Percentiles rank a stretch among this genome's conserved stretches.
phyloP scores from a whole-genome alignment of 2,329 filamentous ascomycete species.

The Paecilomyces sp. region DNA sequence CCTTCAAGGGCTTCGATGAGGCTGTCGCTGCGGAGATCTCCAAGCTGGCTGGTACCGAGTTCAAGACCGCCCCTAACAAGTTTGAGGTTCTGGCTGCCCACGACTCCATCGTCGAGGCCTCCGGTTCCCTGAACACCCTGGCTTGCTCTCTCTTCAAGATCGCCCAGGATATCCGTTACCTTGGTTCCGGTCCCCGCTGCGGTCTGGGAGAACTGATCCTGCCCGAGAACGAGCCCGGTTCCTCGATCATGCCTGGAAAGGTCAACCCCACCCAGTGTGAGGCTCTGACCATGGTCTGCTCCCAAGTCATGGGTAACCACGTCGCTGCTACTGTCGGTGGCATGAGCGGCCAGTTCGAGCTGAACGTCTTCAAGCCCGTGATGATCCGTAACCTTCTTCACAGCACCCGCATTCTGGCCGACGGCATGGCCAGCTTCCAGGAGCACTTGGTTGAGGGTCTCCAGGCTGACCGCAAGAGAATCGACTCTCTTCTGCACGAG shows the following conservation, averaged over 20 bases:
- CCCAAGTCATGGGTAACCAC: slow-evolving; percentile 97
- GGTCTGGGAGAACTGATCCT: slow-evolving; percentile 88
- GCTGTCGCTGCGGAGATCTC: slow-evolving; percentile 83
- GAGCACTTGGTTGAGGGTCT: slow-evolving; percentile 84
- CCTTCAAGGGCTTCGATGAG: slow-evolving; percentile 91
- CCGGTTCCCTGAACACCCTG: slow-evolving; percentile 87
- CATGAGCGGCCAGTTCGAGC: slow-evolving; percentile 96
- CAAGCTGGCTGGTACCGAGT: slow-evolving; percentile 87
- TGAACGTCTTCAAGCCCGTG: slow-evolving; percentile 98
- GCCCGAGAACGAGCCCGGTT: slow-evolving; percentile 96
- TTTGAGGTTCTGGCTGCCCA: slow-evolving; percentile 95
- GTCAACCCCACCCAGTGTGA: slow-evolving; percentile 99
- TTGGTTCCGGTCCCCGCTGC: slow-evolving; percentile 91
- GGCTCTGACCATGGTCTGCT: slow-evolving; percentile 93
- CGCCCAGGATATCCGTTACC: slow-evolving; percentile 94
- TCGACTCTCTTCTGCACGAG: slow-evolving; percentile 83
- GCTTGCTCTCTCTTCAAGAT: slow-evolving; percentile 93
- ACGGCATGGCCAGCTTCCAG: slow-evolving; percentile 93
- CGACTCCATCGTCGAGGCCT: slow-evolving; percentile 91
- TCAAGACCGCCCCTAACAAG: slow-evolving; percentile 97
- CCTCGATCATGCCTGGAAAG: slow-evolving; percentile 98
- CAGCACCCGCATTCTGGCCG: slow-evolving; percentile 77
- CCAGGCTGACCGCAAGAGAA: slow-evolving; percentile 89
- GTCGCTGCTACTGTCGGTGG: slow-evolving; percentile 87
- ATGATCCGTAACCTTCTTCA: slow-evolving; percentile 93